Conservation (phyloP, 352 stramenopile species). For the Pythium angustatum region DNA sequence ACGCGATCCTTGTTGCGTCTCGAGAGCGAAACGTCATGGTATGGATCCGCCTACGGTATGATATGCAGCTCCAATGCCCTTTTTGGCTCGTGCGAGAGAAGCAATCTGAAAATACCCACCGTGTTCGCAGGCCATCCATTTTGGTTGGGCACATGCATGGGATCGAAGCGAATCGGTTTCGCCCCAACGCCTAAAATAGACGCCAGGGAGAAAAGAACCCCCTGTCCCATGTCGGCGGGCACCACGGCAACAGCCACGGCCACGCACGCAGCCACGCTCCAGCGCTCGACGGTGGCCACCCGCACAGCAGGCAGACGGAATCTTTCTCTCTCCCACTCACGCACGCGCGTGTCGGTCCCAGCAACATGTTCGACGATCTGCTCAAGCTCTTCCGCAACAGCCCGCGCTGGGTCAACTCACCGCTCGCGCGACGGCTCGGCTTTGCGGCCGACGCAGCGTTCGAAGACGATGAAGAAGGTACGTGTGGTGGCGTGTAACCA, state of each 20-base stretch:
- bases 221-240: too few species aligned
- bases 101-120: neutral
- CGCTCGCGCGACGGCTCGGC: conserved; percentile 66
- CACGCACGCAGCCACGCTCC: neutral
- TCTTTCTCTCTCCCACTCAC: conserved; percentile 1
- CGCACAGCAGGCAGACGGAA: neutral
- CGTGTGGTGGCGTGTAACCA: neutral
- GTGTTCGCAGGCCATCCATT: conserved; percentile 1
- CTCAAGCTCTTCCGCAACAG: conserved; percentile 85
- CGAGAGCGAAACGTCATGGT: neutral
- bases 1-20: too few species aligned
- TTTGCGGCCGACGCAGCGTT: conserved; percentile 65
- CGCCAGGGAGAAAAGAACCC: too few species aligned
- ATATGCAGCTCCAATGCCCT: too few species aligned
- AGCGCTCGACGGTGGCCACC: conserved; percentile 5
- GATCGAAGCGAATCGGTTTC: conserved; percentile 11
- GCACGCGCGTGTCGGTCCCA: neutral
- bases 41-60: too few species aligned
- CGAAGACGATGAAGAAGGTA: conserved; percentile 61
- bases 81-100: too few species aligned
- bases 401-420: conserved; percentile 73
- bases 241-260: too few species aligned
- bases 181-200: neutral
- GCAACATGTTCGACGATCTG: conserved; percentile 45
- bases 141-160: too few species aligned